Percentiles rank a stretch among this genome's conserved stretches.
Evolutionary conservation across 176 grass and related monocot species (phyloP).

Genomic region (Carex myosuroides): DNA sequence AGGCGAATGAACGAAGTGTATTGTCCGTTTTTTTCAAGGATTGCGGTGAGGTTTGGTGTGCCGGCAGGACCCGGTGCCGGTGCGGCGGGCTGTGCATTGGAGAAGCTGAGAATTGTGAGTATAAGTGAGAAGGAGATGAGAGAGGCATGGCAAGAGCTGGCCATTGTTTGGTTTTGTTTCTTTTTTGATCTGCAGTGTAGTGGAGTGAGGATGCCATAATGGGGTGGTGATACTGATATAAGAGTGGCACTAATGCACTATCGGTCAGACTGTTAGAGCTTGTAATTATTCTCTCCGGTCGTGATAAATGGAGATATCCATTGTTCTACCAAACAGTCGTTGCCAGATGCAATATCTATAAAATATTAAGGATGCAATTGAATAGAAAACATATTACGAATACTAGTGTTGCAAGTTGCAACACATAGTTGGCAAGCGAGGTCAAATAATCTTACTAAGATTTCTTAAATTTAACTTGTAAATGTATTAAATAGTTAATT

Average conservation of each 20-base stretch:
- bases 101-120: conserved; percentile 7
- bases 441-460: background rate
- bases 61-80: conserved; percentile 26
- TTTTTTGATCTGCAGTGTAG: background rate
- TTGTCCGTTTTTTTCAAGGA: conserved; percentile 53
- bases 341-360: background rate
- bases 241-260: background rate
- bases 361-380: background rate
- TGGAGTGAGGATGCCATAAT: background rate
- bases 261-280: background rate
- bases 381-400: background rate
- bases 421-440: background rate
- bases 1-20: conserved; percentile 62
- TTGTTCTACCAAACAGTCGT: background rate
- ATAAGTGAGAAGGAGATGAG: conserved; percentile 3
- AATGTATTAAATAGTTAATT: too few relatives aligned
- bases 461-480: too few relatives aligned
- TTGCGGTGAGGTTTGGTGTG: conserved; percentile 56
- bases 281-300: background rate
- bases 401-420: background rate
- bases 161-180: conserved; percentile 5
- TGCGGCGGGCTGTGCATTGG: conserved; percentile 4
- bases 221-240: conserved; percentile 14
- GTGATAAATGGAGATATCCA: background rate
- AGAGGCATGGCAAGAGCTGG: background rate